Base-by-base conservation (phyloP, 2,329 filamentous ascomycete genomes). In the Aspergillus pseudoglaucus region DNA sequence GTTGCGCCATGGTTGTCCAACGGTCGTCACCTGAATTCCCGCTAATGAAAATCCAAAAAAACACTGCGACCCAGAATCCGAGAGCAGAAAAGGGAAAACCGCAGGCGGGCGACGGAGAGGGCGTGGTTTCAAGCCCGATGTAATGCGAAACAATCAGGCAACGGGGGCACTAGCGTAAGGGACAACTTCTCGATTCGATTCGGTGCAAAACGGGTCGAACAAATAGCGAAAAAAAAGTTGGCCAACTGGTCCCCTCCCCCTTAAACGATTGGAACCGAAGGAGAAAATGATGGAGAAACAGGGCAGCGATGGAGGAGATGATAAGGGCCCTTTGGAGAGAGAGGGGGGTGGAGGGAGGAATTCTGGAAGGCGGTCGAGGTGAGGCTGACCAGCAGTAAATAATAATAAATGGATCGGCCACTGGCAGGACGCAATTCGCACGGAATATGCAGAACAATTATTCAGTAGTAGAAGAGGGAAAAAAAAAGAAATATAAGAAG, bases 1-100 rank as follows among this genome's bases (percentile, higher is more conserved):
- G 64, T 58, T 68, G 68, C 48, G 66, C 63, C 67, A 72, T 69
- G 49, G 17, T 48, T 59, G 47, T n/a, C 40, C 14, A 45, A 53
- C 52, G 25, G 18, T 39, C 7, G 37, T 18, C 37, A 18, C 17
- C n/a, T 12, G 37, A 20, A 39, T 22, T 39, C 9, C 17, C 17
- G 15, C 3, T 20, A 18, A 17, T 39, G 37, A 18, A 39, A 17
- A 6, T 9, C 37, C 6, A 10, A 39, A 4, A 4, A 12, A 39
- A 18, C 4, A 39, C 17, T 20, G 37, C 37, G 17, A 22, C 22
- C 37, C 15, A 39, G 18, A 10, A 22, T 18, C 8, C 15, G 17
- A 10, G 37, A 20, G 4, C 37, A n/a, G 17, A 20, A 18, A 30
- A 39, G 37, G 37, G 37, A 39, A 20, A 20, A 39, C 9, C 18